Evolutionary conservation across 202 grass and related monocot genomes (phyloP), one percentile per base, ranked within the genome.

Genomic region (Panicum hallii): DNA sequence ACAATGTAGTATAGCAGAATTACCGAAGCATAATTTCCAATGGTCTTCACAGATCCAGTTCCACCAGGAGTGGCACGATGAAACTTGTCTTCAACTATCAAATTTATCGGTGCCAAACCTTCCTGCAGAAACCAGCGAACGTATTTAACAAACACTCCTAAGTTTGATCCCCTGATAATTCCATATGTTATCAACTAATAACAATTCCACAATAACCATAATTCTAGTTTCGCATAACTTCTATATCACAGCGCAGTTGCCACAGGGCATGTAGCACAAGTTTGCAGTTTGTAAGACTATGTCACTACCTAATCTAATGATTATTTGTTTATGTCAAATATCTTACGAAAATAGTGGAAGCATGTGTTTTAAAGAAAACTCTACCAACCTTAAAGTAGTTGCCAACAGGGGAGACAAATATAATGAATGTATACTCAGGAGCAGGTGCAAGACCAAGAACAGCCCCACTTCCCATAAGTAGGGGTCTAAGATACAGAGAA

Each of bases 11-110:
- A 64, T 17, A 63, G 45, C 4, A 64, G 12, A 77, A 79, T 95
- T 94, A 99, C 96, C 68, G 93, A 92, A 72, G 96, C 93, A 92
- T 99, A 99, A 85, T 99, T 99, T 79, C 96, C 96, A 5, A 95
- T 94, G 54, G 89, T 95, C 90, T 99, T 99, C 72, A 99, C 92
- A 78, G 88, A 72, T 80, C 96, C 93, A 67, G 96, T 99, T 81
- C 96, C 96, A 88, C 96, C 96, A 84, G 89, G 91, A 22, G 93
- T 60, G 32, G 96, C 96, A 54, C 93, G 93, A 79, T 99, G 93
- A 65, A 94, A 94, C n/a, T 92, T 86, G 69, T 89, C 86, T 94
- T 95, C 93, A 84, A 99, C 91, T 74, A 99, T 89, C 75, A 99
- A 89, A 85, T 99, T 91, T 88, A 99, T 94, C 32, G 93, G 96